phyloP scores from a whole-genome alignment of 2,329 filamentous ascomycete genomes.

The Paracoccidioides lutzii region DNA sequence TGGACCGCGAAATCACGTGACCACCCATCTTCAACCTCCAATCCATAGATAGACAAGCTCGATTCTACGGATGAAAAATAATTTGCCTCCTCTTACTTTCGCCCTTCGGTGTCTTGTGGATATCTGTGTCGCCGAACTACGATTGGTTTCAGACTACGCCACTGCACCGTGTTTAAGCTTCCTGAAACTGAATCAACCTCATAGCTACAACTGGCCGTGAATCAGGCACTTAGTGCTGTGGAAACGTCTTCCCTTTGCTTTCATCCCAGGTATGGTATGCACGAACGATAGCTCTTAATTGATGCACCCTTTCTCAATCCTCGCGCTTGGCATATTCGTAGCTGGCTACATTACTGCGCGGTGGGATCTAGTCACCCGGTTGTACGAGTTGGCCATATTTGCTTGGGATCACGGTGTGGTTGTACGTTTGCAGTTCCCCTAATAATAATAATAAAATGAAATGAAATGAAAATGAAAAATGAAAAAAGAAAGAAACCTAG shows the following conservation, averaged over 20 bases:
- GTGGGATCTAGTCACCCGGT: constrained; percentile 92
- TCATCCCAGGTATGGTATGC: constrained; percentile 23
- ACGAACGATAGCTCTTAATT: constrained; percentile 24
- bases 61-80: background rate
- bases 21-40: background rate
- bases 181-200: background rate
- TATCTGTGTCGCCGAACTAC: background rate
- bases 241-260: background rate
- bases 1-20: background rate
- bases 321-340: constrained; percentile 96
- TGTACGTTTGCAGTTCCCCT: constrained; percentile 41
- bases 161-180: background rate
- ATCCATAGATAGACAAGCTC: too few relatives aligned
- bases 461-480: too few relatives aligned
- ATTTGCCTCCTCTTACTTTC: background rate
- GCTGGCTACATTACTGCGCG: constrained; percentile 98
- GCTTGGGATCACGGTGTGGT: constrained; percentile 98
- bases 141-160: background rate
- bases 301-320: constrained; percentile 96
- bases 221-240: background rate
- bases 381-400: constrained; percentile 95
- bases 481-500: background rate
- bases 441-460: background rate
- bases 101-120: background rate
- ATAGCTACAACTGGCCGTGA: background rate